Conservation (phyloP, 2,329 filamentous ascomycete species). For the Colletotrichum orbiculare region DNA sequence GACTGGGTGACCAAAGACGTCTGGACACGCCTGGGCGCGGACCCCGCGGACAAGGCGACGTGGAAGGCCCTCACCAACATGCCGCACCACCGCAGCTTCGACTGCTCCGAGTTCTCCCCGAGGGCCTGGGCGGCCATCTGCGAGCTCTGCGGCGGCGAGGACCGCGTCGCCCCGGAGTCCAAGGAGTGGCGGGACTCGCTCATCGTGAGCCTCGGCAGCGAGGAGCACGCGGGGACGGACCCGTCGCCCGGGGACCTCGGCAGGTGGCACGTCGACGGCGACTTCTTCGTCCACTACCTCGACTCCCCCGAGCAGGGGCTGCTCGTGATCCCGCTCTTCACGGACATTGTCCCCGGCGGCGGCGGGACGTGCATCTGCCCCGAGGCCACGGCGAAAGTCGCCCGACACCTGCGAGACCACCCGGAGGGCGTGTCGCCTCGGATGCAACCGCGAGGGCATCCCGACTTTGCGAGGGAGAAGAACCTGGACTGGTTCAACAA, state of each 20-base stretch:
- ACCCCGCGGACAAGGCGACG: constrained; percentile 70
- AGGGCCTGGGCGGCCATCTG: constrained; percentile 75
- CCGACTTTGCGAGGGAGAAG: constrained; percentile 55
- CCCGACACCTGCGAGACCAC: constrained; percentile 68
- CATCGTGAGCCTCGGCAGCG: constrained; percentile 75
- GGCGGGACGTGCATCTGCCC: constrained; percentile 75
- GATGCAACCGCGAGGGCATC: constrained; percentile 68
- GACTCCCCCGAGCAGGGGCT: constrained; percentile 77
- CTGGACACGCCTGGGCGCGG: constrained; percentile 75
- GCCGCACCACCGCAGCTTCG: constrained; percentile 67
- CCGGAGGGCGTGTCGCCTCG: constrained; percentile 74
- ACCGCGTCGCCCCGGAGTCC: constrained; percentile 58
- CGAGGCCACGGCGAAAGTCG: constrained; percentile 66
- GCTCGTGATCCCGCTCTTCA: constrained; percentile 75
- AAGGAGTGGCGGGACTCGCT: constrained; percentile 74
- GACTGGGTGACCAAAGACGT: constrained; percentile 54
- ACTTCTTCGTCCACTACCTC: constrained; percentile 79
- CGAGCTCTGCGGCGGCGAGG: constrained; percentile 73
- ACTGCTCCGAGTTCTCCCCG: constrained; percentile 67
- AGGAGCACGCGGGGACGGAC: constrained; percentile 60
- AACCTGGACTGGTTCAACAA: constrained; percentile 58
- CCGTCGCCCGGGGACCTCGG: constrained; percentile 63
- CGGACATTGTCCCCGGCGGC: constrained; percentile 68
- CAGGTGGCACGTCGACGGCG: constrained; percentile 77
- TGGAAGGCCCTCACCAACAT: constrained; percentile 75